These are phyloP conservation scores for Lasiosphaeris hirsuta DNA, from an alignment of 495 filamentous ascomycete genomes.

Conservation along the genomic window DNA sequence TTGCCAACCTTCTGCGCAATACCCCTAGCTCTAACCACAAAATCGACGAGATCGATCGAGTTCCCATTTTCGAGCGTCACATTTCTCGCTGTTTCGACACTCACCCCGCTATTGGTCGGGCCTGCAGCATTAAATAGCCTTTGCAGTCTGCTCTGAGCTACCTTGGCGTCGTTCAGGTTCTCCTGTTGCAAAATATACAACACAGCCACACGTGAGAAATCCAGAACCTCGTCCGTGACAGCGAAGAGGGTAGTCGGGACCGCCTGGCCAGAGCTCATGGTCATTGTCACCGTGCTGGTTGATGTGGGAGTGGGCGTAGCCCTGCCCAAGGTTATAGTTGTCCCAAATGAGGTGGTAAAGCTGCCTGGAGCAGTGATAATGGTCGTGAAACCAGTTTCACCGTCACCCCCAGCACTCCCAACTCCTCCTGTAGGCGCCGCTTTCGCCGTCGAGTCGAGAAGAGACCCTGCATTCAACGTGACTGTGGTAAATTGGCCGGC, in stretches of 20 bases:
- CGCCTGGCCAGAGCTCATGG: slow-evolving; percentile 24
- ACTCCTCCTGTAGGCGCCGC: slow-evolving; percentile 8
- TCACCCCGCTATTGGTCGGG: slow-evolving; percentile 22
- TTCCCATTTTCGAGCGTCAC: slow-evolving; percentile 42
- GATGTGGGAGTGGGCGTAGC: slow-evolving; percentile 20
- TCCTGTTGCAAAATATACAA: slow-evolving; percentile 60
- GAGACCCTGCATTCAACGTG: slow-evolving; percentile 28
- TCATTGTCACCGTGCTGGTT: slow-evolving; percentile 28
- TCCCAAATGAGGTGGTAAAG: slow-evolving; percentile 26
- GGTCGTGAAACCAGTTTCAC: slow-evolving; percentile 28
- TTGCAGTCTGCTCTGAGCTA: slow-evolving; percentile 56
- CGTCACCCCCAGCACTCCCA: not conserved
- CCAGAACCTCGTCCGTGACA: slow-evolving; percentile 50
- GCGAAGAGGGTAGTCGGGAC: slow-evolving; percentile 32
- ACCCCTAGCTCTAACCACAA: slow-evolving; percentile 18
- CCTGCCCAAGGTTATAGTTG: slow-evolving; percentile 16
- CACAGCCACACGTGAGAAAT: slow-evolving; percentile 65
- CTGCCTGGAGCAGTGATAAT: slow-evolving; percentile 27
- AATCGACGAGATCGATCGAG: slow-evolving; percentile 45
- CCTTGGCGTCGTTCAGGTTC: slow-evolving; percentile 48
- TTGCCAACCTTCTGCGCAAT: slow-evolving; percentile 10
- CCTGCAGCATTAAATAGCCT: slow-evolving; percentile 43
- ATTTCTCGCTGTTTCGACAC: slow-evolving; percentile 34
- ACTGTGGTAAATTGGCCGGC: slow-evolving; percentile 30
- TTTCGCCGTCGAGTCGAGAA: slow-evolving; percentile 8